These are phyloP conservation scores for Acanthamoeba sp. DNA, from an alignment of 208 protist genomes.

Conservation along the genomic window DNA sequence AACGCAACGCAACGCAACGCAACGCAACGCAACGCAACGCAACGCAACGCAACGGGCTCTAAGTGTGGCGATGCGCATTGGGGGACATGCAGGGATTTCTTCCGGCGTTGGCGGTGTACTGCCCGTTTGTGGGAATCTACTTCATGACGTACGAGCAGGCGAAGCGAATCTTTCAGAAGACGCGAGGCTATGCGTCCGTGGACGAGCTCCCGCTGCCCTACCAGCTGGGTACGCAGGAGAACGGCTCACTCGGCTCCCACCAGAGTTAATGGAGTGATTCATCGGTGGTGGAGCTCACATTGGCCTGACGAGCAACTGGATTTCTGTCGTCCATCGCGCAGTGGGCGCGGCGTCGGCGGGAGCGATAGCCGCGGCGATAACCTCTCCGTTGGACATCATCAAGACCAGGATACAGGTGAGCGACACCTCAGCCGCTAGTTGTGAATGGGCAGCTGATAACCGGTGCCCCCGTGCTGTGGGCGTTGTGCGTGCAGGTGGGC, in stretches of 20 bases:
- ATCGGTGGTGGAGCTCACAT: no score
- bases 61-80: not conserved
- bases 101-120: constrained; percentile 80
- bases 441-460: not conserved
- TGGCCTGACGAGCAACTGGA: no score
- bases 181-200: constrained; percentile 51
- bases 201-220: constrained; percentile 68
- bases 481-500: constrained; percentile 9
- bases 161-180: constrained; percentile 71
- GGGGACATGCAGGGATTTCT: constrained; percentile 78
- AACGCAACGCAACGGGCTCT: no score
- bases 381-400: constrained; percentile 86
- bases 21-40: no score
- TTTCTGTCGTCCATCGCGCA: not conserved
- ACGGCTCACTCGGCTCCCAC: not conserved
- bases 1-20: no score
- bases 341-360: constrained; percentile 78
- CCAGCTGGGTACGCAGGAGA: constrained; percentile 3
- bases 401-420: constrained; percentile 87
- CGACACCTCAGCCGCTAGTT: not conserved
- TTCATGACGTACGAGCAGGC: constrained; percentile 85
- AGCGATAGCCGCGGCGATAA: constrained; percentile 83
- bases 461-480: not conserved
- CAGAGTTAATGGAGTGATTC: not conserved
- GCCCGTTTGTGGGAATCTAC: constrained; percentile 87